Evolutionary conservation across 2,329 filamentous ascomycete species (phyloP), one percentile per base, ranked within the genome.

Genomic region (Fusarium anthophilum): DNA sequence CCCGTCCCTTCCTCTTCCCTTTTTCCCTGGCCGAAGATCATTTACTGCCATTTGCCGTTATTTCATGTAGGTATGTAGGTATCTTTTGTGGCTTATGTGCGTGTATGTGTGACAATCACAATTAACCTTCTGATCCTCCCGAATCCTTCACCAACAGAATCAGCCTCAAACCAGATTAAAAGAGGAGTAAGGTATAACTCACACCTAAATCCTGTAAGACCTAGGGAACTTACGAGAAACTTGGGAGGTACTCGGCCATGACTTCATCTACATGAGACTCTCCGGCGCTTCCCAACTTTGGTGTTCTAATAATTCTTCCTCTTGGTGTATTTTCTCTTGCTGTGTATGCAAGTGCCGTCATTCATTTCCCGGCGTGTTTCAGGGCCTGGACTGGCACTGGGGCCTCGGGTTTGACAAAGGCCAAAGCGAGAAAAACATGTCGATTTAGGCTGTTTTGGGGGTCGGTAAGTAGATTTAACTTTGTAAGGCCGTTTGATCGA

Each of bases 41-140:
- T 53, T 43, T 26, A 24, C 48, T 53, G n/a, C 48, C 48, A 53
- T 53, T 53, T 53, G n/a, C 30, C 30, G 17, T 24, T 51, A 20
- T 53, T 51, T 61, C n/a, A 18, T 26, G 24, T 38, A 26, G 28
- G 28, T 28, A 28, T 7, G 6, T 28, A 28, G 26, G 26, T 26
- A 15, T 8, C 24, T 57, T 47, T 14, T 18, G 41, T 63, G 8
- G 13, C 45, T 47, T 28, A 47, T 47, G 26, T 47, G 44, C 24
- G 54, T 69, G 24, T 44, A 72, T 17, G 32, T 59, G 58, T 55
- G 55, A 74, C 71, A 59, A 64, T 57, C 56, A 38, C n/a, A 74
- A 64, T 72, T 47, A 56, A 63, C 58, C 50, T 37, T 53, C 63
- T 48, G 32, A 48, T 61, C 56, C 62, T 63, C 26, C 48, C 39